phyloP scores from a whole-genome alignment of 2,329 filamentous ascomycete genomes.

The Ophiostoma sp. region DNA sequence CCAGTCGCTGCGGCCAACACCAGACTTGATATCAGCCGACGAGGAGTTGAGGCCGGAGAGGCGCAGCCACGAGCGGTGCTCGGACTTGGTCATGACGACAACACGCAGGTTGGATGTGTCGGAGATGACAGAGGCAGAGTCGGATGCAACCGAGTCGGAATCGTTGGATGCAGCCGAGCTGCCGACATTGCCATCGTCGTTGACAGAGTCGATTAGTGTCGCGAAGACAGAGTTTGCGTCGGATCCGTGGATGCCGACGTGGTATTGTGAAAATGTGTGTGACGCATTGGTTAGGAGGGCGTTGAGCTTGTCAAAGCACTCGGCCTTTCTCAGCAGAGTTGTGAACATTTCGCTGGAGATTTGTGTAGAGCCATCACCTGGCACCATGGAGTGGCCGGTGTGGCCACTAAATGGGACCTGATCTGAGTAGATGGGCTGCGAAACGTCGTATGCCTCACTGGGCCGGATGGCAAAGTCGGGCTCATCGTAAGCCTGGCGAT shows the following conservation, averaged over 20 bases:
- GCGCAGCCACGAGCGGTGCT: conserved; percentile 7
- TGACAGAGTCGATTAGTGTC: background rate
- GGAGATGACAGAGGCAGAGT: background rate
- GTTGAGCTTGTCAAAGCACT: background rate
- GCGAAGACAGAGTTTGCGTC: background rate
- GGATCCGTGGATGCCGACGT: background rate
- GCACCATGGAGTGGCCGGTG: too few species aligned
- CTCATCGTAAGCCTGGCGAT: background rate
- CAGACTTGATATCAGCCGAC: background rate
- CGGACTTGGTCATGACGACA: conserved; percentile 15
- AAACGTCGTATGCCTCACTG: background rate
- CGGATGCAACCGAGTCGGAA: background rate
- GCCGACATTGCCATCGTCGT: background rate
- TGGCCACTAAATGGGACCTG: too few species aligned
- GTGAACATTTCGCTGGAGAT: background rate
- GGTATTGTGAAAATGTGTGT: background rate
- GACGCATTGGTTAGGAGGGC: background rate
- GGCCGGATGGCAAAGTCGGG: background rate
- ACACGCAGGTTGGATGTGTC: background rate
- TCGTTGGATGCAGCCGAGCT: background rate
- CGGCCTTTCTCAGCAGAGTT: background rate
- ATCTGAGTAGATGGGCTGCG: background rate
- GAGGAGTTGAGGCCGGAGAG: background rate
- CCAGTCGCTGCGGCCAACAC: conserved; percentile 15
- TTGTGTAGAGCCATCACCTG: too few species aligned